phyloP scores from a whole-genome alignment of 192 early-diverging fungal genomes.

The Neocallimastix lanati region DNA sequence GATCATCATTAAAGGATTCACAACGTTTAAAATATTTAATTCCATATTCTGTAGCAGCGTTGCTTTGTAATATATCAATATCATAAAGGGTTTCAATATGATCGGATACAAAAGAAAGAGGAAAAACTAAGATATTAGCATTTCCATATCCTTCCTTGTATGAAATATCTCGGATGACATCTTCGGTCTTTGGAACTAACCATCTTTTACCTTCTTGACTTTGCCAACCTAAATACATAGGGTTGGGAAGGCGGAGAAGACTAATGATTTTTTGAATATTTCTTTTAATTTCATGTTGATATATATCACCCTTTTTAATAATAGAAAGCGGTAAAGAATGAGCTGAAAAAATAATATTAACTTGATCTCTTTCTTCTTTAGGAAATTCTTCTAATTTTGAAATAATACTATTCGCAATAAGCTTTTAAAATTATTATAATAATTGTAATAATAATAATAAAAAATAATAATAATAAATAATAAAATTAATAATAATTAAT shows the following conservation, averaged over 20 bases:
- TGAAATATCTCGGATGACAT: conserved; percentile 23
- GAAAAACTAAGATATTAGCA: conserved; percentile 69
- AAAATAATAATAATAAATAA: too few species aligned
- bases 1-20: conserved; percentile 82
- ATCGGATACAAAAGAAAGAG: conserved; percentile 89
- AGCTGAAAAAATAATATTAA: conserved; percentile 82
- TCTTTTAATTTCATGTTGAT: conserved; percentile 67
- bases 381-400: conserved; percentile 44
- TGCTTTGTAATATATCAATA: conserved; percentile 40
- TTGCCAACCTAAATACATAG: conserved; percentile 86
- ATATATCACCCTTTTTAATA: conserved; percentile 80
- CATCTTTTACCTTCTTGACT: conserved; percentile 86
- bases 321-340: conserved; percentile 88
- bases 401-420: conserved; percentile 65
- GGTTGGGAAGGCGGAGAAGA: conserved; percentile 47
- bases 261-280: conserved; percentile 70
- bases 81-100: conserved; percentile 96
- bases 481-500: too few species aligned
- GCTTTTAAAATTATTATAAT: conserved; percentile 16
- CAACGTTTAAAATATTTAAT: conserved; percentile 68
- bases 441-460: too few species aligned
- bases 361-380: conserved; percentile 37
- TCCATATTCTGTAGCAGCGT: conserved; percentile 27
- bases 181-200: conserved; percentile 77
- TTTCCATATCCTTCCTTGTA: conserved; percentile 36